Base-by-base conservation (phyloP, 2,329 filamentous ascomycete genomes). In the Lachnellula suecica region DNA sequence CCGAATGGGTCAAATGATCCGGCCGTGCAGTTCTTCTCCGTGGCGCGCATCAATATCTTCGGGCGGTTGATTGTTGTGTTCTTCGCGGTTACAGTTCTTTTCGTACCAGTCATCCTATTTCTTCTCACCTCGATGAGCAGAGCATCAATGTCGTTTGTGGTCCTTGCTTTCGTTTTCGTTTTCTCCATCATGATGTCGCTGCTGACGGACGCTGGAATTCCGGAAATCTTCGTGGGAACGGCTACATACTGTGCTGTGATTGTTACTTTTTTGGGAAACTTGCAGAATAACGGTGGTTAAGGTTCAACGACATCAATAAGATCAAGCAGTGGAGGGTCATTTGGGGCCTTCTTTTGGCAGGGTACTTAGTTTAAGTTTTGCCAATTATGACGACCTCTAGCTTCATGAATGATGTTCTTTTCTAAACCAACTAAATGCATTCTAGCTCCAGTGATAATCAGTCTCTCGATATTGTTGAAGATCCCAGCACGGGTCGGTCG, bases 161-260 rank as follows among this genome's bases (percentile, higher is more conserved):
- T 49, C 19, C 34, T 53, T 11, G 41, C 44, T 3, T 51, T 48
- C 29, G 44, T 49, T 13, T 48, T 58, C 20, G 13, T 47, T 2
- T 58, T 58, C 19, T 51, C 51, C 2, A 23, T 48, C 22, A 41
- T 53, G 13, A 53, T 58, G 22, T 58, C 56, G 6, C 22, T 56
- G 1, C 11, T 56, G 2, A 38, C 34, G 5, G 48, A 55, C 2
- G 53, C 49, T 4, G 35, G 27, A n/a, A 25, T 40, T 44, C 19
- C 49, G 31, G 53, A 56, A 24, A 47, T 56, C 4, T 56, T 58
- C 35, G 42, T 58, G 27, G 53, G 56, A 1, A 56, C 50, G 8
- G 43, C 53, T 2, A 58, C 53, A 9, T 58, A 58, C 47, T 55
- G 52, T 44, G 56, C 56, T 42, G 53, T 58, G 29, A 34, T 58